Base-by-base conservation (phyloP, 2,329 filamentous ascomycete genomes). In the Epichloe festucae region DNA sequence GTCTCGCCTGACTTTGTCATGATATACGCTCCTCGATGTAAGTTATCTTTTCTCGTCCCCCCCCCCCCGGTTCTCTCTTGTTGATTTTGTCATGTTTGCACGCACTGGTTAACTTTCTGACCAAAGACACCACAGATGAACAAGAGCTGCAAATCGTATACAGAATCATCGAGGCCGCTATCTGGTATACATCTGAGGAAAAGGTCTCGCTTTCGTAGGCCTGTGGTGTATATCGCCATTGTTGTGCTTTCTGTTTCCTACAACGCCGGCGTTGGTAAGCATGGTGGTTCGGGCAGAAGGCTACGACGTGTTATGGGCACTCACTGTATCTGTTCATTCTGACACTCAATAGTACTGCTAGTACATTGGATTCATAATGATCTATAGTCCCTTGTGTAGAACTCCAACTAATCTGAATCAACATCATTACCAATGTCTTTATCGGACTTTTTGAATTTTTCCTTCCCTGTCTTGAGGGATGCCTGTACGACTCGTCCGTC, bases 1-100 rank as follows among this genome's bases (percentile, higher is more conserved):
- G 81, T 93, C 51, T 86, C 87, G 0, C 70, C 74, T 3, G 83
- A 85, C 42, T 94, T 94, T 65, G 73, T 88, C 52, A 82, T 94
- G 80, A 73, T 94, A 4, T 95, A 95, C 68, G 86, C 88, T 17
- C 88, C 89, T 2, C 71, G 85, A 60, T 69, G 76, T 71, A 58
- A 67, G 68, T 60, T 36, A 10, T 17, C 11, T 39, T 7, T 39
- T 14, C 34, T 17, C 2, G 7, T 31, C 35, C 14, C 4, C 5
- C 14, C 4, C 3, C 21, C 21, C 21, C 14, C 3, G 3, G 3
- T 15, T 19, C 15, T 45, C n/a, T 23, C 14, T 45, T 36, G 31
- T 39, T 36, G 31, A 31, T 38, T 43, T 46, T 36, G 4, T 1
- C 21, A 14, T 12, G 17, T 43, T 12, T 12, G 31, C 31, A 10